Evolutionary conservation across 208 protist species (phyloP), one percentile per base, ranked within the genome.

Genomic region (Crithidia brevicula): DNA sequence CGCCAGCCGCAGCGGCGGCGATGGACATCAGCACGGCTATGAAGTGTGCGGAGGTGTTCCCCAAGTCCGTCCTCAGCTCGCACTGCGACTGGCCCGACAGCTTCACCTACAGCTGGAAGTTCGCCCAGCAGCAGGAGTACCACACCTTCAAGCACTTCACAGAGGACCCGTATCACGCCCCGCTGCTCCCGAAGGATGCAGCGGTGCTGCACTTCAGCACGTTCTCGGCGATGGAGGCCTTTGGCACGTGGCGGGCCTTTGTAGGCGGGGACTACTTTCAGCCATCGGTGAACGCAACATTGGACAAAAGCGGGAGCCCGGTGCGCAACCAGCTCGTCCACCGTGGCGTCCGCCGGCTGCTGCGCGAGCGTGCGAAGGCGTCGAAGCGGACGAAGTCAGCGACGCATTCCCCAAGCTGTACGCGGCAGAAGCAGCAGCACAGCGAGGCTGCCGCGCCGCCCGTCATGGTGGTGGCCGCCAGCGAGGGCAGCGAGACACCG

Each of bases 211-310:
- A 59, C 22, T 93, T 89, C 67, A 67, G 74, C 52, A 34, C 45
- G 34, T 49, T 81, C 42, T 73, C 79, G 15, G 84, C 72, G 30
- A 50, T 70, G 16, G 85, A 93, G 59, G 86, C 76, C 8, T 93
- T 83, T 46, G 85, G 86, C 10, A 77, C 82, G 16, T 96, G 88
- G 86, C 81, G 91, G 4, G 83, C 91, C 34, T 96, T 93, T 74
- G 91, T 89, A 8, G 88, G 91, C 5, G 86, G 86, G 23, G 71
- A 87, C 60, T 91, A 89, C 72, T 93, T 89, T 40, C 76, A 72
- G 13, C 79, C 88, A 0, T 75, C 79, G 8, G 77, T 93, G 15
- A 93, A 91, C 60, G 80, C 84, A 11, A 86, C 63, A 22, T 70
- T 96, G 15, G 83, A 94, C 64, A 92, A 89, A 53, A 59, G 77